phyloP scores from a whole-genome alignment of 192 early-diverging fungal species.

The Coemansia biformis region DNA sequence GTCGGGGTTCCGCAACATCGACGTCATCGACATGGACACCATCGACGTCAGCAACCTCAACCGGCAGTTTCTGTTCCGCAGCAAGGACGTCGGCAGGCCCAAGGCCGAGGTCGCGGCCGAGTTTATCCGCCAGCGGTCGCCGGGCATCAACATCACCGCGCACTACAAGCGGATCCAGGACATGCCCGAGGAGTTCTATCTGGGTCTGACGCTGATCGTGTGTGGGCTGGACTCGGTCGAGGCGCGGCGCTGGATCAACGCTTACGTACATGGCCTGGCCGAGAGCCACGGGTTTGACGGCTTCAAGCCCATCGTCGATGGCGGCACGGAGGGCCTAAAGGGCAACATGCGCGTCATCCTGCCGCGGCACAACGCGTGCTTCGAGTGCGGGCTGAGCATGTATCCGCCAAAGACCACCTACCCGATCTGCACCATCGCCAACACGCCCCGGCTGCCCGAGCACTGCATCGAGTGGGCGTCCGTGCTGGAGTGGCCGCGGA shows the following conservation, averaged over 20 bases:
- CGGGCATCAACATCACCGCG: slow-evolving; percentile 64
- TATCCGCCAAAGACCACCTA: slow-evolving; percentile 82
- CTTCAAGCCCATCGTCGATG: slow-evolving; percentile 87
- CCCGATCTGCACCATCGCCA: slow-evolving; percentile 97
- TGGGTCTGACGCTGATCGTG: slow-evolving; percentile 78
- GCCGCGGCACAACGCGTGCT: slow-evolving; percentile 81
- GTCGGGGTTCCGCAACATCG: slow-evolving; percentile 72
- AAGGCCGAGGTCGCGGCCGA: slow-evolving; percentile 75
- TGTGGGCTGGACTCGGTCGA: slow-evolving; percentile 95
- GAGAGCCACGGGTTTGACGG: slow-evolving; percentile 68
- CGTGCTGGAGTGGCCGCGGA: slow-evolving; percentile 85
- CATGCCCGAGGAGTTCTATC: slow-evolving; percentile 90
- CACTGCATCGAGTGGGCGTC: slow-evolving; percentile 98
- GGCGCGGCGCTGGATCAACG: slow-evolving; percentile 97
- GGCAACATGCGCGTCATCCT: slow-evolving; percentile 92
- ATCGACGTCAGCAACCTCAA: slow-evolving; percentile 82
- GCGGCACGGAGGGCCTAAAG: slow-evolving; percentile 95
- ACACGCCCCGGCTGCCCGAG: slow-evolving; percentile 94
- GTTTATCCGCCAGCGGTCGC: slow-evolving; percentile 66
- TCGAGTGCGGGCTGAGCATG: slow-evolving; percentile 94
- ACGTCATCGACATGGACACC: slow-evolving; percentile 88
- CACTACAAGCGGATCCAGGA: slow-evolving; percentile 93
- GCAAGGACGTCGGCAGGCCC: slow-evolving; percentile 66
- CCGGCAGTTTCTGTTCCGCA: slow-evolving; percentile 78
- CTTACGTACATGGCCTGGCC: slow-evolving; percentile 70